Evolutionary conservation across 495 filamentous ascomycete species (phyloP).

Genomic region (Clohesyomyces aquaticus): DNA sequence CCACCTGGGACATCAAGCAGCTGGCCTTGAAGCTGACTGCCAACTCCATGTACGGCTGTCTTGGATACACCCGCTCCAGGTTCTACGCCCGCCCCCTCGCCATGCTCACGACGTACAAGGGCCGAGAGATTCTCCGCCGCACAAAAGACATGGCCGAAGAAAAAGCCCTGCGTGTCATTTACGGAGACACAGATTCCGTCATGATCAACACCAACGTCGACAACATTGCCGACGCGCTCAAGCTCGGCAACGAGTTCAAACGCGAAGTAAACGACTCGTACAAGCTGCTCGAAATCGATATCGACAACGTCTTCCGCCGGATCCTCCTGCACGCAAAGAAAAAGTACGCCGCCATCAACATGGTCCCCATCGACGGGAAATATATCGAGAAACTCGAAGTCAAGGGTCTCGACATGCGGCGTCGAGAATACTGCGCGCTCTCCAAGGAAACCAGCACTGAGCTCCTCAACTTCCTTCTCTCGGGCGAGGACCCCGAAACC

Average conservation of each 20-base stretch:
- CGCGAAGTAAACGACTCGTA: constrained; percentile 86
- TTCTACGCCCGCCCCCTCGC: constrained; percentile 96
- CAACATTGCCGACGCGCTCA: constrained; percentile 86
- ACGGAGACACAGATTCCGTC: constrained; percentile 98
- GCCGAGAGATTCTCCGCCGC: constrained; percentile 92
- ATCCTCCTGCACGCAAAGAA: constrained; percentile 96
- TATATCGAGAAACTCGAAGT: constrained; percentile 94
- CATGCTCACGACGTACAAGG: constrained; percentile 94
- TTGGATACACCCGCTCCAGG: constrained; percentile 92
- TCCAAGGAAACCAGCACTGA: constrained; percentile 87
- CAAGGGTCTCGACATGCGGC: constrained; percentile 96
- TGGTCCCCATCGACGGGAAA: constrained; percentile 86
- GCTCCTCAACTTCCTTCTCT: constrained; percentile 87
- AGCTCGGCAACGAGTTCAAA: constrained; percentile 83
- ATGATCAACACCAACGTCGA: constrained; percentile 99
- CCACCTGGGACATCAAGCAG: constrained; percentile 98
- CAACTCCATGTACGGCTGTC: constrained; percentile 99
- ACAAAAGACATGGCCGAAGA: constrained; percentile 94
- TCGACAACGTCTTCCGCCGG: constrained; percentile 95
- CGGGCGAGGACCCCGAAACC: constrained; percentile 86
- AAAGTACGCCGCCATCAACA: constrained; percentile 97
- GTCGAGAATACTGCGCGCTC: constrained; percentile 92
- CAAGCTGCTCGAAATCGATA: constrained; percentile 90
- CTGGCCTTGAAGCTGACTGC: constrained; percentile 94
- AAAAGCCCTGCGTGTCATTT: constrained; percentile 87